Evolutionary conservation across 345 rosid species (phyloP).

Genomic region (Citrus mangshanensis): DNA sequence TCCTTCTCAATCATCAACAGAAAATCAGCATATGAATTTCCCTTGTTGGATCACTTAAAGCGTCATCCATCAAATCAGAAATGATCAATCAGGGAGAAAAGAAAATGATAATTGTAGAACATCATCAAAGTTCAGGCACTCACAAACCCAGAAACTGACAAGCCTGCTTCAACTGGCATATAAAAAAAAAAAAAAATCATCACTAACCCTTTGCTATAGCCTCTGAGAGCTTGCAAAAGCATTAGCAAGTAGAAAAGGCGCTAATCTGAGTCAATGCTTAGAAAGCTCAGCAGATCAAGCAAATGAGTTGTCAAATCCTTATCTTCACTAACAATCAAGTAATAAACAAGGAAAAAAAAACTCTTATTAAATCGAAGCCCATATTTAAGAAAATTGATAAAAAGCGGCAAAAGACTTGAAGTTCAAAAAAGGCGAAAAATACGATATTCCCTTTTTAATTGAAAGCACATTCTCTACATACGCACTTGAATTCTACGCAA

Average conservation of each 20-base stretch:
- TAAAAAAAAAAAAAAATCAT: not conserved
- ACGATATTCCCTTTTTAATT: conserved; percentile 7
- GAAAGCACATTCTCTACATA: conserved; percentile 14
- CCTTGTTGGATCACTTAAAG: not conserved
- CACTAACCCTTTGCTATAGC: conserved; percentile 13
- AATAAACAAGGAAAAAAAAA: not conserved
- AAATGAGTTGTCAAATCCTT: conserved; percentile 15
- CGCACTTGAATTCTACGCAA: conserved; percentile 27
- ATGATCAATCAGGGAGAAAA: not conserved
- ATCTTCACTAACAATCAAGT: conserved; percentile 31
- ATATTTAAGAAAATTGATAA: not conserved
- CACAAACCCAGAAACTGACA: not conserved
- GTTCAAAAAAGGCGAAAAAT: not conserved
- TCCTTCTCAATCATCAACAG: not conserved
- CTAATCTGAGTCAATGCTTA: conserved; percentile 3
- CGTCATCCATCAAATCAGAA: not conserved
- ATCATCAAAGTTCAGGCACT: not conserved
- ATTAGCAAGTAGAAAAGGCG: not conserved
- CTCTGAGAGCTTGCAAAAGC: not conserved
- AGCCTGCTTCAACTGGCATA: not conserved
- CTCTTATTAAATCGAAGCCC: not conserved
- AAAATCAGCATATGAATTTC: not conserved
- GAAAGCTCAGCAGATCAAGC: conserved; percentile 20
- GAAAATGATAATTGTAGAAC: not conserved
- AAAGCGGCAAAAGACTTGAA: conserved; percentile 13